A percentile compares a stretch with the other conserved stretches of the same genome.
Evolutionary conservation across 768 basidiomycete species (phyloP).

Genomic region (Suillus subluteus): DNA sequence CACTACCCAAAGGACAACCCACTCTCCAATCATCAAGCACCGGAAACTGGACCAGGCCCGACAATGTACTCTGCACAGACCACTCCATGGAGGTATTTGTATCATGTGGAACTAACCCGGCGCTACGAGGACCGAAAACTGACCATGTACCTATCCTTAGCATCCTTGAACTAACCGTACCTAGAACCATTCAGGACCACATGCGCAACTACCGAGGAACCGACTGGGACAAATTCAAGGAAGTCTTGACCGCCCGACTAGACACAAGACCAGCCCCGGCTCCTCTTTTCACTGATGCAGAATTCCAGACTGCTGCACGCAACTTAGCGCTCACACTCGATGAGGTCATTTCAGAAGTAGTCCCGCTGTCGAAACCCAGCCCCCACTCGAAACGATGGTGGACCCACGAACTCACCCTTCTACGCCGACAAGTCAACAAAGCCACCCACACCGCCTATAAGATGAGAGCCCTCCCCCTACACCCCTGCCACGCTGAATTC

Average conservation of each 20-base stretch:
- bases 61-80: neutral
- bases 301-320: neutral
- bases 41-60: neutral
- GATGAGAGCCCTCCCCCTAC: neutral
- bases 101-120: neutral
- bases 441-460: neutral
- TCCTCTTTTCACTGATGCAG: fast-evolving
- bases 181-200: neutral
- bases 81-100: neutral
- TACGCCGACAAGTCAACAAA: neutral
- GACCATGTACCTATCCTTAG: neutral
- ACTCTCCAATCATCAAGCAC: neutral
- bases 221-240: neutral
- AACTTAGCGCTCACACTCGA: neutral
- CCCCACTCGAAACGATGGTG: neutral
- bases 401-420: neutral
- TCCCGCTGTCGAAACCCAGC: neutral
- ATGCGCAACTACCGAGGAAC: neutral
- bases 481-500: neutral
- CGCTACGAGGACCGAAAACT: neutral
- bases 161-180: neutral
- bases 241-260: fast-evolving
- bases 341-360: neutral
- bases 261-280: neutral
- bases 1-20: neutral